Conservation (phyloP, 805 yeast genomes). For the Teunomyces aglyptinius region DNA sequence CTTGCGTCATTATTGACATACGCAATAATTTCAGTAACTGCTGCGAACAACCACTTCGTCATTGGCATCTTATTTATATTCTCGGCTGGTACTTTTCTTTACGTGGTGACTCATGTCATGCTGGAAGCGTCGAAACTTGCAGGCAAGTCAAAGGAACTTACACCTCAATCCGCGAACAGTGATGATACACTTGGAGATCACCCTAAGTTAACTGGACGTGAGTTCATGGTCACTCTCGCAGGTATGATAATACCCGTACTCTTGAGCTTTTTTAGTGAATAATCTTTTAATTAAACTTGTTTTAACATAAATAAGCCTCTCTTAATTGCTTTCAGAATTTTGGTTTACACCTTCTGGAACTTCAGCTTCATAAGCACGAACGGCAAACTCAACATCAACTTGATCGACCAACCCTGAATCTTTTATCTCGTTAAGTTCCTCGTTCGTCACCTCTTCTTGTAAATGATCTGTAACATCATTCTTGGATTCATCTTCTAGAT, state of each 20-base stretch:
- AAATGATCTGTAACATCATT: neutral
- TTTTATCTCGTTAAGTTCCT: neutral
- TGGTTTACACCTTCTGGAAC: neutral
- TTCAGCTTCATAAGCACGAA: neutral
- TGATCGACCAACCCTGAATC: neutral
- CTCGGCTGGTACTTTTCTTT: constrained; percentile 72
- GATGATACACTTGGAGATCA: constrained; percentile 3
- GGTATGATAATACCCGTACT: constrained; percentile 29
- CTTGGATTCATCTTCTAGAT: neutral
- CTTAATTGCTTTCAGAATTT: neutral
- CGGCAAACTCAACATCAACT: neutral
- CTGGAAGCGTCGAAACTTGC: constrained; percentile 24
- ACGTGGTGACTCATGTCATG: constrained; percentile 66
- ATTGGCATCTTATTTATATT: constrained; percentile 59
- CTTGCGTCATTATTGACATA: constrained; percentile 55
- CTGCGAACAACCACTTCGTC: constrained; percentile 31
- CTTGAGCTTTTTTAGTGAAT: constrained; percentile 21
- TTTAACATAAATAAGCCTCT: neutral
- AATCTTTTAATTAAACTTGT: constrained; percentile 2
- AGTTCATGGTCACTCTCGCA: constrained; percentile 15
- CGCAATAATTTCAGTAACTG: constrained; percentile 30
- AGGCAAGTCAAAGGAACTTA: neutral
- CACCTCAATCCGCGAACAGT: constrained; percentile 4
- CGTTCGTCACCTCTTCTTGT: neutral
- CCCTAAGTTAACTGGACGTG: constrained; percentile 11